Evolutionary conservation across 2,329 filamentous ascomycete genomes (phyloP).

Genomic region (Trichothecium sympodiale): DNA sequence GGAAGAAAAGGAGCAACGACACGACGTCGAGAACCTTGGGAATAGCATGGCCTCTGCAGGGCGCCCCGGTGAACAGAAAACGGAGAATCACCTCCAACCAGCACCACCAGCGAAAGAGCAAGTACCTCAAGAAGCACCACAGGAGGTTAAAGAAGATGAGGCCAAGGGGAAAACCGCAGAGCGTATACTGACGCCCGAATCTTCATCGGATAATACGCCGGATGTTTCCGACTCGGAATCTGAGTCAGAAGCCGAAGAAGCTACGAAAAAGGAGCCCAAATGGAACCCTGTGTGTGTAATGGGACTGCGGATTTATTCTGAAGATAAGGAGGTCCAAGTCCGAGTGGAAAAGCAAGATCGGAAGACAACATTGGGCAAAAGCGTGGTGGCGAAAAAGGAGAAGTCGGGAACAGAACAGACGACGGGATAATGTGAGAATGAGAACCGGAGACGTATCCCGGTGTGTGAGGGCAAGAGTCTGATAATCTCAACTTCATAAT

Average conservation of each 20-base stretch:
- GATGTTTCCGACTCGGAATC: slow-evolving; percentile 8
- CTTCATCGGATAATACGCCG: slow-evolving; percentile 6
- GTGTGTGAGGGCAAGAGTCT: too few relatives aligned
- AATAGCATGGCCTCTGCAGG: too few relatives aligned
- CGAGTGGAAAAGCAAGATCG: slow-evolving; percentile 18
- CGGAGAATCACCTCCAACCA: too few relatives aligned
- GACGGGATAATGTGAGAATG: too few relatives aligned
- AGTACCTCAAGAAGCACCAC: not conserved
- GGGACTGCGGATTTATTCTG: slow-evolving; percentile 26
- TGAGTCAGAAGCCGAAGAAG: slow-evolving; percentile 12
- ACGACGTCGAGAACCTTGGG: too few relatives aligned
- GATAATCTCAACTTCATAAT: too few relatives aligned
- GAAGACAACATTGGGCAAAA: slow-evolving; percentile 12
- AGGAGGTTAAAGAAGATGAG: too few relatives aligned
- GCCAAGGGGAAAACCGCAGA: slow-evolving; percentile 7
- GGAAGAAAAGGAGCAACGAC: too few relatives aligned
- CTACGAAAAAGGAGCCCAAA: slow-evolving; percentile 15
- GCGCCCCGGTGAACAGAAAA: too few relatives aligned
- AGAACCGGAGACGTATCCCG: too few relatives aligned
- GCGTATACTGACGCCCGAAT: slow-evolving; percentile 6
- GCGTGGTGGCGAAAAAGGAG: slow-evolving; percentile 9
- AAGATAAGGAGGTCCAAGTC: slow-evolving; percentile 21
- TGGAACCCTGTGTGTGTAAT: slow-evolving; percentile 32
- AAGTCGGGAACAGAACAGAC: too few relatives aligned
- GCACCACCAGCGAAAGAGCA: slow-evolving; percentile 2